Conservation (phyloP, 345 rosid genomes). For the Geranium rotundifolium region DNA sequence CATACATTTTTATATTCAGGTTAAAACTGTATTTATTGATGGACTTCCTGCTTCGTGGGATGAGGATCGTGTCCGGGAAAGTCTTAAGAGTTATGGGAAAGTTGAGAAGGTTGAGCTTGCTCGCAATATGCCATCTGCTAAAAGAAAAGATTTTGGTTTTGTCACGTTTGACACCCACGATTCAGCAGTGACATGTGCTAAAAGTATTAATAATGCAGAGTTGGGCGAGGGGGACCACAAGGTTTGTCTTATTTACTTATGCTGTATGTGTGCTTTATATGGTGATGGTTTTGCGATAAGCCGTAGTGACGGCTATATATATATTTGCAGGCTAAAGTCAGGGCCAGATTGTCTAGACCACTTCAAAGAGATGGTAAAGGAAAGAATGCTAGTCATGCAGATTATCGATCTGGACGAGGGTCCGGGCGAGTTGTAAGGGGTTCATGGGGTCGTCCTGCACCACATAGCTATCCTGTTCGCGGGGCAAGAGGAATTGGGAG, state of each 20-base stretch:
- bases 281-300: neutral
- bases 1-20: conserved; percentile 32
- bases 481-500: conserved; percentile 34
- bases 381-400: conserved; percentile 44
- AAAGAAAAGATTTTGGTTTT: conserved; percentile 95
- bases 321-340: conserved; percentile 65
- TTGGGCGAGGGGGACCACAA: conserved; percentile 73
- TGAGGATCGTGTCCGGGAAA: conserved; percentile 67
- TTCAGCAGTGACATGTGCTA: conserved; percentile 85
- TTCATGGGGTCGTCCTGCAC: conserved; percentile 53
- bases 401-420: conserved; percentile 52
- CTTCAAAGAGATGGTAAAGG: conserved; percentile 79
- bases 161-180: conserved; percentile 88
- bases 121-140: conserved; percentile 93
- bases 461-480: conserved; percentile 34
- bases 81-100: conserved; percentile 62
- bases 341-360: conserved; percentile 93
- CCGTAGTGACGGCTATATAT: neutral
- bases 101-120: conserved; percentile 95
- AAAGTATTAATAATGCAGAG: conserved; percentile 82
- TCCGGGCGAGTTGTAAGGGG: conserved; percentile 50
- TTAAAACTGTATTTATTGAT: conserved; percentile 83
- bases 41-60: conserved; percentile 90
- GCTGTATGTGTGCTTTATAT: conserved; percentile 2
- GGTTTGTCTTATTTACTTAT: conserved; percentile 29